These are phyloP conservation scores for Trichosporon sp. DNA, from an alignment of 1,284 basidiomycete genomes.

Conservation along the genomic window DNA sequence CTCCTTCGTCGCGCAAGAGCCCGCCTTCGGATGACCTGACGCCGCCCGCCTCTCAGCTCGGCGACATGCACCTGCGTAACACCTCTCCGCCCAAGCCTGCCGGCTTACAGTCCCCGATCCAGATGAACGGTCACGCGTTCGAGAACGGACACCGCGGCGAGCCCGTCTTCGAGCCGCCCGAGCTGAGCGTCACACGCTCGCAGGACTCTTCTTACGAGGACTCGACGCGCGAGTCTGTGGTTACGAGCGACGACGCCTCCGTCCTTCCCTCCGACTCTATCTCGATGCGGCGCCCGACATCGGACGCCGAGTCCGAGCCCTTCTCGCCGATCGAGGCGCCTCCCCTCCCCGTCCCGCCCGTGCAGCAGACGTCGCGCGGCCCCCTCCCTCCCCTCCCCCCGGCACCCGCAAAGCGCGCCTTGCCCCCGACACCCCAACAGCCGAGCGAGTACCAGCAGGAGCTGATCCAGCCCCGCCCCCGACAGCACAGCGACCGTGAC, in stretches of 20 bases:
- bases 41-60: constrained; percentile 24
- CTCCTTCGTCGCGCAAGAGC: not conserved
- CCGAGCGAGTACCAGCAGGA: constrained; percentile 25
- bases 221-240: constrained; percentile 14
- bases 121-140: constrained; percentile 15
- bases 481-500: constrained; percentile 25
- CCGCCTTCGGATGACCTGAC: constrained; percentile 19
- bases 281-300: constrained; percentile 23
- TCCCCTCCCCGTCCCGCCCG: not conserved
- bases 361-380: not conserved
- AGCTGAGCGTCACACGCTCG: not conserved
- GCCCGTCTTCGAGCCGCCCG: constrained; percentile 9
- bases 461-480: constrained; percentile 22
- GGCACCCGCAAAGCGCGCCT: not conserved
- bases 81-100: constrained; percentile 3
- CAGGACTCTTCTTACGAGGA: constrained; percentile 17
- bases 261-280: constrained; percentile 31
- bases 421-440: constrained; percentile 13
- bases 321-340: constrained; percentile 22
- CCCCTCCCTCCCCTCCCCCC: not conserved
- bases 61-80: constrained; percentile 17
- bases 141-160: not conserved
- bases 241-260: constrained; percentile 23
- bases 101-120: constrained; percentile 24
- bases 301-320: constrained; percentile 4